Conservation (phyloP, 306 rosid species). For the Bauhinia variegata region DNA sequence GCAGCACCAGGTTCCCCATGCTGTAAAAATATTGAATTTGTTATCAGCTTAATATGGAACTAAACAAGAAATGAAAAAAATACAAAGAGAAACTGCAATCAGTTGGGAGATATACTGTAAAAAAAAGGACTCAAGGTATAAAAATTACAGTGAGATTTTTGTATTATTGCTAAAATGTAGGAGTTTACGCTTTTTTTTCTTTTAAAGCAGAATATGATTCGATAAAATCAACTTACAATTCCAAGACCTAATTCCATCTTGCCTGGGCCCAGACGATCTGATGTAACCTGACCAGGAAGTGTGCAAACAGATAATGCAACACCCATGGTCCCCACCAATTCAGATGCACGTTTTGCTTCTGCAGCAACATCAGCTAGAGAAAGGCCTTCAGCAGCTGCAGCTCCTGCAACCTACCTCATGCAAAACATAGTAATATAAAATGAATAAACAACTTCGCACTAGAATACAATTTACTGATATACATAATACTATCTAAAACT, state of each 20-base stretch:
- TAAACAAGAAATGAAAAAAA: conserved; percentile 22
- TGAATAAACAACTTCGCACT: conserved; percentile 3
- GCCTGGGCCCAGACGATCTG: conserved; percentile 89
- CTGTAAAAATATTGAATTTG: conserved; percentile 55
- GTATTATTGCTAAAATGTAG: too few species aligned
- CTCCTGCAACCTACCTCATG: conserved; percentile 84
- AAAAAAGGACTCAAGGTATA: neutral
- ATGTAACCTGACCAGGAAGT: conserved; percentile 79
- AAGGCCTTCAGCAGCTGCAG: conserved; percentile 91
- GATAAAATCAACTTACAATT: conserved; percentile 68
- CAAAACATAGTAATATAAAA: conserved; percentile 13
- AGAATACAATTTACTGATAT: neutral
- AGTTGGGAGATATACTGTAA: neutral
- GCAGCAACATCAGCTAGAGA: conserved; percentile 77
- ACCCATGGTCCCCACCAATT: conserved; percentile 95
- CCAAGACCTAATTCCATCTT: conserved; percentile 98
- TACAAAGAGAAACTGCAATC: conserved; percentile 29
- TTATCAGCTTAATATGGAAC: conserved; percentile 30
- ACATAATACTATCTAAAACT: conserved; percentile 16
- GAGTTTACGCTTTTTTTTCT: too few species aligned
- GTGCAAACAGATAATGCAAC: conserved; percentile 90
- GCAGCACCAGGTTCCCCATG: conserved; percentile 96
- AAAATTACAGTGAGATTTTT: neutral
- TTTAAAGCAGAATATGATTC: neutral
- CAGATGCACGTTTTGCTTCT: conserved; percentile 85